Percentiles rank a stretch among this genome's conserved stretches.
Evolutionary conservation across 805 yeast genomes (phyloP).

Genomic region (Cyberlindnera suaveolens): DNA sequence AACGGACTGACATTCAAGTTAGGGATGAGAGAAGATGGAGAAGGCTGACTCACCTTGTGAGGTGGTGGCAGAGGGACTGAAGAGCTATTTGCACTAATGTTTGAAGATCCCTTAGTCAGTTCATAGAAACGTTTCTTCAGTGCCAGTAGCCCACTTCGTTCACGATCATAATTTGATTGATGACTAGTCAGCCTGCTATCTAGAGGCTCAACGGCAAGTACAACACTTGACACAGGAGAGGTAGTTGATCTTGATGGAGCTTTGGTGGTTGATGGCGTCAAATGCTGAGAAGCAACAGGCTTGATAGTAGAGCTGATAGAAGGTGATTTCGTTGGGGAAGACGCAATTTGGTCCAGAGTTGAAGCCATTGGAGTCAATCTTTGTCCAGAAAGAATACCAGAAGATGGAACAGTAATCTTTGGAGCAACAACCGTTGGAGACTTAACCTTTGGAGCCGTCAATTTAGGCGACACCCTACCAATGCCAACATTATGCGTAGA

Average conservation of each 20-base stretch:
- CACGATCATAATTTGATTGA: constrained; percentile 1
- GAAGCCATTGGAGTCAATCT: background rate
- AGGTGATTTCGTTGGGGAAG: background rate
- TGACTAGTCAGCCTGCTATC: background rate
- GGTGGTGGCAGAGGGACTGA: constrained; percentile 14
- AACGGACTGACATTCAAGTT: constrained; percentile 1
- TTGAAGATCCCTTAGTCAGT: background rate
- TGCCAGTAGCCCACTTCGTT: constrained; percentile 1
- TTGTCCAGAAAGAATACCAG: background rate
- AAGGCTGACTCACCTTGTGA: constrained; percentile 5
- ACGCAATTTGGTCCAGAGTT: background rate
- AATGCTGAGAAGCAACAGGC: background rate
- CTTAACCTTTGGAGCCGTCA: background rate
- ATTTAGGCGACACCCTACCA: too few relatives aligned
- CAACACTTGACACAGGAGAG: background rate
- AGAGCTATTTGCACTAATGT: background rate
- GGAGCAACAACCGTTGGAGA: background rate
- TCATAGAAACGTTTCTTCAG: constrained; percentile 5
- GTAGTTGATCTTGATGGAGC: background rate
- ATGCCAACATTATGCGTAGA: too few relatives aligned
- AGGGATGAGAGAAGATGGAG: constrained; percentile 13
- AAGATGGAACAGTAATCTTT: background rate
- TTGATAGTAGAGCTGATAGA: background rate
- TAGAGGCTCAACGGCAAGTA: background rate
- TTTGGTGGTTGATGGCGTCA: background rate